Evolutionary conservation across 140 eudicot species (phyloP), one percentile per base, ranked within the genome.

Genomic region (Oenanthe javanica): DNA sequence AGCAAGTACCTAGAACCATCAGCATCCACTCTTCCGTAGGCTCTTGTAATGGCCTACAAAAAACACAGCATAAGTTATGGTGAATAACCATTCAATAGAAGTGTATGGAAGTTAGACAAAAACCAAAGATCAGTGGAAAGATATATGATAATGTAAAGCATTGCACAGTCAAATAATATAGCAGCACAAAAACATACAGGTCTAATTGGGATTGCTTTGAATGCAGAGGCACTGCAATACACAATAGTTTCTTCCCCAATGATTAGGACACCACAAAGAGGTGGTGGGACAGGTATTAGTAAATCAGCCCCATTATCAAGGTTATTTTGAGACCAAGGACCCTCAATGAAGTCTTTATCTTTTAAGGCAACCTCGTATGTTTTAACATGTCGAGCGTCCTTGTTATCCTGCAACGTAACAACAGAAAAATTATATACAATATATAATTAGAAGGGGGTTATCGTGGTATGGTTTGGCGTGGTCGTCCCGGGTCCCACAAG

Each of bases 231-330:
- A 85, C 97, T 95, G 81, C 97, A 89, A 66, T 95, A 95, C 49
- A 95, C 97, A 48, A 95, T 95, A 9, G 97, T 95, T 87, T 90
- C 99, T 85, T 95, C 97, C 50, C 99, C 99, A 47, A 95, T 93
- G 77, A 95, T 95, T 51, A 95, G 88, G 38, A 95, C 99, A 75
- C 99, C 99, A 82, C 99, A 89, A 76, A 95, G 87, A 42, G 99
- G 99, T 72, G 97, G 96, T 42, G 99, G 99, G 59, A 95, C 99
- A 57, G 99, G 99, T 74, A 95, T 95, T 69, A 95, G 86, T 85
- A 95, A 87, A 82, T 90, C 95, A 78, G 99, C 97, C 47, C 99
- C 99, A 66, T 95, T 95, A 82, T 95, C 99, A 80, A 95, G 99
- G 90, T 95, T 95, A 84, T 92, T 90, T 81, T 91, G 99, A 64